Conservation (phyloP, 1,284 basidiomycete species). For the Exsudoporus floridanus region DNA sequence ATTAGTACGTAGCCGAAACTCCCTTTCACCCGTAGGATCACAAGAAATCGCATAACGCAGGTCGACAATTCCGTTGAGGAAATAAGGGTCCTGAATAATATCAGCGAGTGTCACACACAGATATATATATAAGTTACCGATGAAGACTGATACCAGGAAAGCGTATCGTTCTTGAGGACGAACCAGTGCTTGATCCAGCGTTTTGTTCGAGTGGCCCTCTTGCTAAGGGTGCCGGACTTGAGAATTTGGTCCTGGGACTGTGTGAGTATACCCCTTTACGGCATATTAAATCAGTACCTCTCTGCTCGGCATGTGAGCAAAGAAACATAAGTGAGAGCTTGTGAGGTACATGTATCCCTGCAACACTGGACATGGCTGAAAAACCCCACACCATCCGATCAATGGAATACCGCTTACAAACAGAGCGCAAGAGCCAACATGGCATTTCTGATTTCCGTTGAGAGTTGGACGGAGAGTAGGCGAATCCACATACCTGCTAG, state of each 20-base stretch:
- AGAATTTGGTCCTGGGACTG: constrained; percentile 72
- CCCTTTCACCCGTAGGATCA: constrained; percentile 72
- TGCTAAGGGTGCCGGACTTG: constrained; percentile 82
- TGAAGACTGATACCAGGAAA: constrained; percentile 95
- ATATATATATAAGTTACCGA: constrained; percentile 48
- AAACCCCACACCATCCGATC: constrained; percentile 1
- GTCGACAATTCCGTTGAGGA: constrained; percentile 93
- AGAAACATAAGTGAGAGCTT: constrained; percentile 91
- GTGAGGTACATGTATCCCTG: constrained; percentile 98
- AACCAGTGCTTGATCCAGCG: constrained; percentile 94
- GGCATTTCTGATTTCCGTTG: constrained; percentile 64
- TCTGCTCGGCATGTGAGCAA: constrained; percentile 88
- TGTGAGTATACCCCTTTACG: constrained; percentile 9
- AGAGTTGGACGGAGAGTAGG: constrained; percentile 13
- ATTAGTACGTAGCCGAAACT: constrained; percentile 78
- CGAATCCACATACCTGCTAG: constrained; percentile 59
- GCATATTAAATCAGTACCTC: constrained; percentile 55
- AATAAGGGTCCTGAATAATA: constrained; percentile 81
- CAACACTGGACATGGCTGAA: constrained; percentile 56
- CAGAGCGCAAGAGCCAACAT: constrained; percentile 83
- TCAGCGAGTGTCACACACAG: constrained; percentile 11
- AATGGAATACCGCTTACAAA: constrained; percentile 58
- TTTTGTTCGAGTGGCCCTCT: constrained; percentile 83
- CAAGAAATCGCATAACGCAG: constrained; percentile 90
- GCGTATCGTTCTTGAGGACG: constrained; percentile 86